Evolutionary conservation across 495 filamentous ascomycete genomes (phyloP), one percentile per base, ranked within the genome.

Genomic region (Pyrenopolyporus hunteri): DNA sequence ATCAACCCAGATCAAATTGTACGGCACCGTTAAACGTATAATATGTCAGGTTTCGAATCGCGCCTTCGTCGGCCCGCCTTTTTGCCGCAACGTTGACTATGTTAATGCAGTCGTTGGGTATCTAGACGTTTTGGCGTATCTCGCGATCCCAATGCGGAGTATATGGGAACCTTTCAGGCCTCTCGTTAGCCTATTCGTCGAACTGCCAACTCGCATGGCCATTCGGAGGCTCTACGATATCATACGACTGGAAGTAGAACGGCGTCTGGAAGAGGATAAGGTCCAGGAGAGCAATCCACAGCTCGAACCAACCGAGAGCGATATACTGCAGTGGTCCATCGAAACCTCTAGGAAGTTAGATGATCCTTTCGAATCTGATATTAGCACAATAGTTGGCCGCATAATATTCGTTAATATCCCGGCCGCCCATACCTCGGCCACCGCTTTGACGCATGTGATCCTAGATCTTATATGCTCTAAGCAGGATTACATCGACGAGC

Each of bases 351-450:
- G 68, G 50, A 57, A 36, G 1, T 57, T 13, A 1, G 65, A 67
- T 40, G 68, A 74, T 26, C 66, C 74, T 2, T 66, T 63, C 52
- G 42, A 64, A 20, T 70, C 62, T 52, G 52, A 54, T 35, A 43
- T 54, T 0, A 29, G 49, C 8, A 70, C 71, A 19, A 63, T 78
- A 11, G 64, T 68, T 2, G 63, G 53, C 25, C 69, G 72, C 6
- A 55, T 78, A n/a, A 59, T 76, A 20, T 32, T 76, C 2, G 54
- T 82, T n/a, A 80, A 77, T 46, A 80, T 84, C 32, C 79, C 73
- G 1, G 70, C 80, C 0, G 81, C 83, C 26, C 80, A 83, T 61
- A 83, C 83, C 1, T 76, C 78, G 13, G 76, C 74, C 22, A 74
- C 81, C 14, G 72, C 75, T 1, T 76, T 78, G 3, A 78, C 76